Base-by-base conservation (phyloP, 1,284 basidiomycete genomes). In the Trichosporon sp. region DNA sequence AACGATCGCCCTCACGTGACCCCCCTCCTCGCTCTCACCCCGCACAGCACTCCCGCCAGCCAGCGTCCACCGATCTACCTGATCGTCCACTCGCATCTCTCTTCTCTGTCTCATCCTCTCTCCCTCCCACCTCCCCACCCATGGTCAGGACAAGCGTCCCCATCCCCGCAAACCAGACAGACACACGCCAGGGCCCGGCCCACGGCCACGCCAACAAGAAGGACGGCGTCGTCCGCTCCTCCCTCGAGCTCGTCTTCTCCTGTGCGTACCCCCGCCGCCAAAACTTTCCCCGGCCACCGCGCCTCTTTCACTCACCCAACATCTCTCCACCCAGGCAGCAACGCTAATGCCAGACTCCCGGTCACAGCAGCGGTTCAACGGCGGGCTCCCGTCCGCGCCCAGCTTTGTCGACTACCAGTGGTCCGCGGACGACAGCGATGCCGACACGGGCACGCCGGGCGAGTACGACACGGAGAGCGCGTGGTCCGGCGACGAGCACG, bases 221-320 rank as follows among this genome's bases (percentile, higher is more conserved):
- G 47, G 27, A 23, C 21, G 68, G 68, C 7, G 76, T 83, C 21
- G 68, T 83, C 53, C 77, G 80, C 65, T 81, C 79, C 66, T 76
- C 74, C 53, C 73, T 83, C 42, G 81, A 83, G 58, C 73, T 83
- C 42, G 81, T 81, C n/a, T 83, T 83, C 71, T 80, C 78, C 72
- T 83, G 82, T 83, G 65, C 72, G 80, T 78, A 0, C 11, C 3
- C 11, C 23, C 38, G 23, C 31, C 27, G 15, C 6, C 32, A 44
- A 31, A 27, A 8, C 31, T 9, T 27, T 31, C 44, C 38, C 44
- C 32, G 5, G 12, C 32, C n/a, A n/a, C n/a, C n/a, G n/a, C n/a
- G n/a, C n/a, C n/a, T n/a, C n/a, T n/a, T n/a, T n/a, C n/a, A n/a
- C n/a, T n/a, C n/a, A n/a, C n/a, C n/a, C n/a, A n/a, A n/a, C n/a